Evolutionary conservation across 805 yeast genomes (phyloP), one percentile per base, ranked within the genome.

Genomic region (Zygotorulaspora danielsina): DNA sequence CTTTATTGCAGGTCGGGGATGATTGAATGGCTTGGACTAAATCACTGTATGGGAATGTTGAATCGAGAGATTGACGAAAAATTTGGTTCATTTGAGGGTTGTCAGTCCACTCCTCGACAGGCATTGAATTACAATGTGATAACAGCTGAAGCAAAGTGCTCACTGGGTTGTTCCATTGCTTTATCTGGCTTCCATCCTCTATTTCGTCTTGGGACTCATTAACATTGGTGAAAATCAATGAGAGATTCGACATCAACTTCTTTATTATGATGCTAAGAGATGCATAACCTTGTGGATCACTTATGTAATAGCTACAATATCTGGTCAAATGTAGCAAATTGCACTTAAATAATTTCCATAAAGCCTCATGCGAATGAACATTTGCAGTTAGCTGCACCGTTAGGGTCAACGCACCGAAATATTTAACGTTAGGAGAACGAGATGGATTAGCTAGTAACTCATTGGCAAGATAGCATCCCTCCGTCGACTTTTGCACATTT

Each of bases 351-450:
- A 60, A 21, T 7, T 32, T 40, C 59, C 56, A 54, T n/a, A 54
- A 28, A 3, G 32, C 29, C 16, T 45, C 50, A 19, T 35, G 17
- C 3, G 51, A 44, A 15, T 43, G 39, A 3, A 33, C 48, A 32
- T 39, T 44, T 1, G 53, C 45, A 33, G 50, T 57, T 10, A 59
- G 38, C 30, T 61, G 65, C 8, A 62, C 66, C 11, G 66, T 53
- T 12, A 58, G 45, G 4, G 65, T 61, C 26, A 62, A 39, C 2
- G 66, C 66, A 37, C 65, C 66, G 41, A 62, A 62, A 44, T 59
- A 62, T 36, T 55, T 51, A 9, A 55, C 59, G 42, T 61, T 57
- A 5, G 55, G 28, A 12, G 61, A 53, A 32, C 38, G 53, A 2
- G 25, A 34, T 2, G 42, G 40, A 16, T 46, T 42, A 4, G 39